A percentile compares a stretch with the other conserved stretches of the same genome.
These are phyloP conservation scores for Galerina marginata DNA, from an alignment of 768 basidiomycete genomes.

Conservation along the genomic window DNA sequence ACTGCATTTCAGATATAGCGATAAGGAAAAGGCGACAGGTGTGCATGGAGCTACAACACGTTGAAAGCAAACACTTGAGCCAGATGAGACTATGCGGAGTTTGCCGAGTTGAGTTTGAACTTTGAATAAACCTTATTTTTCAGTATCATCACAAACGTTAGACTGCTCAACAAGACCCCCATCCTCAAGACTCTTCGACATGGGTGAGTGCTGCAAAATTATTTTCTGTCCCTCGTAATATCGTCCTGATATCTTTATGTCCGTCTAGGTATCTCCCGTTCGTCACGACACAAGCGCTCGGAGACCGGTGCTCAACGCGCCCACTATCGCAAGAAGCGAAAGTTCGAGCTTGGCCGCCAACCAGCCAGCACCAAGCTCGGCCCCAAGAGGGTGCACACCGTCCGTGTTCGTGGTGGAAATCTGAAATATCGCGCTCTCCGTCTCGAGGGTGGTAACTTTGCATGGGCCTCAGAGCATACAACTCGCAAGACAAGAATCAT, in stretches of 20 bases:
- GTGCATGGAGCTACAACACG: background rate
- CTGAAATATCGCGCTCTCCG: constrained; percentile 94
- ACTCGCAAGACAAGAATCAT: constrained; percentile 97
- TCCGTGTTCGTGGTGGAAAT: constrained; percentile 96
- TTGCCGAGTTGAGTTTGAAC: constrained; percentile 44
- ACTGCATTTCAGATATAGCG: constrained; percentile 1
- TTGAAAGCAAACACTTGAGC: background rate
- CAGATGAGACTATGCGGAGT: constrained; percentile 21
- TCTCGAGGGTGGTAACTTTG: constrained; percentile 97
- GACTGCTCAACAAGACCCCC: constrained; percentile 48
- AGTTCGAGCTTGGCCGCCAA: constrained; percentile 99
- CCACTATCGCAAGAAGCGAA: constrained; percentile 99
- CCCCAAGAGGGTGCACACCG: constrained; percentile 91
- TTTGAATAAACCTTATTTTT: constrained; percentile 47
- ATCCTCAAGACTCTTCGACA: constrained; percentile 77
- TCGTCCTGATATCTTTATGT: constrained; percentile 15
- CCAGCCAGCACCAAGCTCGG: constrained; percentile 97
- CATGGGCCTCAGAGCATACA: constrained; percentile 95
- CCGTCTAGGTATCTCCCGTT: constrained; percentile 88
- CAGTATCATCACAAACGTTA: constrained; percentile 61
- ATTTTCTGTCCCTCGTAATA: constrained; percentile 22
- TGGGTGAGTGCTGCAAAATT: constrained; percentile 64
- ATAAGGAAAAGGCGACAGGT: background rate
- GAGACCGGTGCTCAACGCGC: constrained; percentile 91
- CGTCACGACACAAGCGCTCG: constrained; percentile 97